phyloP scores from a whole-genome alignment of 2,329 filamentous ascomycete genomes.

The Coleophoma crateriformis region DNA sequence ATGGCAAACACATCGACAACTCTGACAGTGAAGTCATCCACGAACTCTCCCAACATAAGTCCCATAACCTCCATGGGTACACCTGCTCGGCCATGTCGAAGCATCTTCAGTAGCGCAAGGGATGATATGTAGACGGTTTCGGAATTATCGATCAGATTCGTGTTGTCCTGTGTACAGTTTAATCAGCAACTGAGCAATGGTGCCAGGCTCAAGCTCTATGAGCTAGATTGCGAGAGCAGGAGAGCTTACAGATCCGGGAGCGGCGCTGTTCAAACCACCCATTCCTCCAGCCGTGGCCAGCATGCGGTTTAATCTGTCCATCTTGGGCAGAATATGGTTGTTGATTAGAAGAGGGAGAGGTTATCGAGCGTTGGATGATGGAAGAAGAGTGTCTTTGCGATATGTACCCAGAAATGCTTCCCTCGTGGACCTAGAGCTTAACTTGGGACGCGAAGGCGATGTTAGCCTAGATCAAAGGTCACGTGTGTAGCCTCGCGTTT shows the following conservation, averaged over 20 bases:
- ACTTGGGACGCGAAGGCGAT: background rate
- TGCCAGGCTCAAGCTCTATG: slow-evolving; percentile 4
- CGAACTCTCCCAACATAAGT: slow-evolving; percentile 96
- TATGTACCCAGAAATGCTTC: too few relatives aligned
- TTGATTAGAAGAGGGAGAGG: background rate
- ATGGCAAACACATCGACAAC: slow-evolving; percentile 99
- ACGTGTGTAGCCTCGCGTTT: background rate
- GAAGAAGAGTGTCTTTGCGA: background rate
- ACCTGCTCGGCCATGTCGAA: slow-evolving; percentile 92
- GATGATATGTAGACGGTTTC: slow-evolving; percentile 99
- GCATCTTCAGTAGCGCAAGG: slow-evolving; percentile 94
- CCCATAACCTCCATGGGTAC: slow-evolving; percentile 99
- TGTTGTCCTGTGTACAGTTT: slow-evolving; percentile 61
- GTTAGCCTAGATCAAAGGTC: background rate
- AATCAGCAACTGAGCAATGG: slow-evolving; percentile 7
- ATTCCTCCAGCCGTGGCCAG: slow-evolving; percentile 71
- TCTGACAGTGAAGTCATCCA: slow-evolving; percentile 97
- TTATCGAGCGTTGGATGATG: background rate
- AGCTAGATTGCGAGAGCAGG: background rate
- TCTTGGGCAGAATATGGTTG: slow-evolving; percentile 30
- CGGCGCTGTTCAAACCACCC: slow-evolving; percentile 48
- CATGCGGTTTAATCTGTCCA: slow-evolving; percentile 92
- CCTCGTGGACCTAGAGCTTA: too few relatives aligned
- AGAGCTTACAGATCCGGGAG: slow-evolving; percentile 53
- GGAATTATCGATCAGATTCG: slow-evolving; percentile 93